Percentiles rank a stretch among this genome's conserved stretches.
Evolutionary conservation across 441 rosid species (phyloP).

Genomic region (Metrosideros polymorpha): DNA sequence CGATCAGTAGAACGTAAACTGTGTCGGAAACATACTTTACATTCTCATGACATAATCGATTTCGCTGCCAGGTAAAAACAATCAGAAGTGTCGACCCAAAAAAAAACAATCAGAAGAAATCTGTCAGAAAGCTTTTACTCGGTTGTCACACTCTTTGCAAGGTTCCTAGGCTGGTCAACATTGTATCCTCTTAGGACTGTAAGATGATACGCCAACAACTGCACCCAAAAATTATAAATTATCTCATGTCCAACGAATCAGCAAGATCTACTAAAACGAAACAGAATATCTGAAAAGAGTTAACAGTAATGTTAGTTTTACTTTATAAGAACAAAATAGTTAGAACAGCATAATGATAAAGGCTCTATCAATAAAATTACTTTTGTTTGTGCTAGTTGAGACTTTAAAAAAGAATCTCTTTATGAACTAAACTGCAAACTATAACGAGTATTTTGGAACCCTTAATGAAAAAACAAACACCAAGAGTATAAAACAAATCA

Average conservation of each 20-base stretch:
- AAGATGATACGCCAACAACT: conserved; percentile 92
- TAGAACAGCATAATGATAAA: background rate
- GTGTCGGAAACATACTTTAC: background rate
- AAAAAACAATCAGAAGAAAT: background rate
- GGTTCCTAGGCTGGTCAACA: conserved; percentile 95
- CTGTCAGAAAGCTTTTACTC: conserved; percentile 22
- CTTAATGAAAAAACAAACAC: background rate
- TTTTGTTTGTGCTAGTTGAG: background rate
- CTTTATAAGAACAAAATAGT: background rate
- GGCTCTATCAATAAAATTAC: background rate
- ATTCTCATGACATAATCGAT: background rate
- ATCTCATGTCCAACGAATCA: background rate
- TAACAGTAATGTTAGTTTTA: background rate
- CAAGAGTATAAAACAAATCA: background rate
- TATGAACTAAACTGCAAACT: background rate
- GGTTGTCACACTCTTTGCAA: conserved; percentile 95
- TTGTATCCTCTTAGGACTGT: conserved; percentile 88
- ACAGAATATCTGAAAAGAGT: background rate
- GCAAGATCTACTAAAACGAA: background rate
- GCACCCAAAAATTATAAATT: conserved; percentile 1
- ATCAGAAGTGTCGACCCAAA: no score
- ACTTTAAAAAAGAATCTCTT: background rate
- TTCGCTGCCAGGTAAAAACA: background rate
- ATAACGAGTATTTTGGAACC: background rate
- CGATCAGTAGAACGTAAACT: background rate